These are phyloP conservation scores for Allium fistulosum DNA, from an alignment of 106 monocot genomes.

Conservation along the genomic window DNA sequence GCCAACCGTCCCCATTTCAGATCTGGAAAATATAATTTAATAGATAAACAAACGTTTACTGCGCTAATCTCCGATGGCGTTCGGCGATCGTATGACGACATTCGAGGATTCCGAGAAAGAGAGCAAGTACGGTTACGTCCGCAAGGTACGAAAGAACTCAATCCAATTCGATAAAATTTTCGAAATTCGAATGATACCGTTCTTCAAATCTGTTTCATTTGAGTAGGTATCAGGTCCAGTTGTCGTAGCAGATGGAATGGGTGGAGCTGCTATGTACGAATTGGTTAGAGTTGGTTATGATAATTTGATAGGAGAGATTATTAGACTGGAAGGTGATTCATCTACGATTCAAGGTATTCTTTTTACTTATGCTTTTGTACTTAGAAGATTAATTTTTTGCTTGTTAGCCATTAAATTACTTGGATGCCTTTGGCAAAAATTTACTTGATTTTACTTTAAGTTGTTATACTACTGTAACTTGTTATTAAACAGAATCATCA, in stretches of 20 bases:
- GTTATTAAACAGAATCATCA: neutral
- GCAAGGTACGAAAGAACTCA: slow-evolving; percentile 52
- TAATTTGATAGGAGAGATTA: slow-evolving; percentile 98
- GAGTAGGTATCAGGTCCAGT: slow-evolving; percentile 93
- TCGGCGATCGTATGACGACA: slow-evolving; percentile 77
- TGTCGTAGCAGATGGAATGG: slow-evolving; percentile 99
- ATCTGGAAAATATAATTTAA: no score
- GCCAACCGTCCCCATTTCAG: no score
- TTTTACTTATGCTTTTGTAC: neutral
- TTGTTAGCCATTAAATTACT: neutral
- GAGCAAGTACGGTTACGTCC: slow-evolving; percentile 96
- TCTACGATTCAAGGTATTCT: slow-evolving; percentile 87
- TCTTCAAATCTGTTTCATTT: neutral
- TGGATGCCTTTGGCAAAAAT: neutral
- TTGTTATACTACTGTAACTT: neutral
- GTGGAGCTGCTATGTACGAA: slow-evolving; percentile 99
- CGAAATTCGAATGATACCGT: neutral
- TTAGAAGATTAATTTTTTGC: neutral
- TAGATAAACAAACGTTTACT: no score
- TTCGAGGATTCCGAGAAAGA: slow-evolving; percentile 99
- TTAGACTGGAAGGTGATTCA: slow-evolving; percentile 95
- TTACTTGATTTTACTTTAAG: no score
- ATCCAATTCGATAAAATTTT: neutral
- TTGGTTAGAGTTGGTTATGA: slow-evolving; percentile 96
- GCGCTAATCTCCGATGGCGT: slow-evolving; percentile 18